A percentile compares a stretch with the other conserved stretches of the same genome.
Conservation (phyloP, 2,329 filamentous ascomycete genomes). For the Massarina eburnea region DNA sequence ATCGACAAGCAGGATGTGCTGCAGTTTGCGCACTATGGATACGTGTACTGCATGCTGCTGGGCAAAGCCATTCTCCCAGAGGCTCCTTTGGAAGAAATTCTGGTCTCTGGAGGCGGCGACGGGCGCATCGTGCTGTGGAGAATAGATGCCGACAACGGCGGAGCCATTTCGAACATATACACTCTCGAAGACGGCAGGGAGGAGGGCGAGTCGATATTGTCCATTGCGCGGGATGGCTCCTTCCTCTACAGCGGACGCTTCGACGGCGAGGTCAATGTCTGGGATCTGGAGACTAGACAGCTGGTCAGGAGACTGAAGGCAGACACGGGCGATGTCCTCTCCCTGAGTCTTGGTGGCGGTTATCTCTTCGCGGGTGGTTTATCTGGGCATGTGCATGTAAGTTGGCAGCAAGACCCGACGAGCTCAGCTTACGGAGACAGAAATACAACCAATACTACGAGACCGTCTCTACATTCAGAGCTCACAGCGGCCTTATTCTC, state of each 20-base stretch:
- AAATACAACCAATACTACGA: slow-evolving; percentile 83
- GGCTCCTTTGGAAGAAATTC: slow-evolving; percentile 70
- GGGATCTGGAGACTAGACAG: slow-evolving; percentile 94
- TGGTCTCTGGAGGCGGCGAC: slow-evolving; percentile 91
- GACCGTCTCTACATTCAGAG: slow-evolving; percentile 74
- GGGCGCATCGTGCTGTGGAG: slow-evolving; percentile 95
- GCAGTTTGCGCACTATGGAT: slow-evolving; percentile 92
- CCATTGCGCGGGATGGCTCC: slow-evolving; percentile 82
- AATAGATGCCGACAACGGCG: slow-evolving; percentile 61
- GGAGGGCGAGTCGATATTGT: slow-evolving; percentile 67
- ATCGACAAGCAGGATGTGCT: slow-evolving; percentile 78
- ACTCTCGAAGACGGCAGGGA: slow-evolving; percentile 61
- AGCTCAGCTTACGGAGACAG: slow-evolving; percentile 40
- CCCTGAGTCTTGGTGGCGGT: slow-evolving; percentile 81
- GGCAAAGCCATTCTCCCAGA: slow-evolving; percentile 72
- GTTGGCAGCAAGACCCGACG: slow-evolving; percentile 22
- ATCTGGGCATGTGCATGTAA: slow-evolving; percentile 81
- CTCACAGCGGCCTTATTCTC: slow-evolving; percentile 84
- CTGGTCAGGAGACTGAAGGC: slow-evolving; percentile 83
- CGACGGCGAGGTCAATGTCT: slow-evolving; percentile 86
- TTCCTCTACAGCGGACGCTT: slow-evolving; percentile 91
- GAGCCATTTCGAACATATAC: slow-evolving; percentile 70
- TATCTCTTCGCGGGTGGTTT: slow-evolving; percentile 86
- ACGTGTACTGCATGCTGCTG: slow-evolving; percentile 94
- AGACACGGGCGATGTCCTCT: slow-evolving; percentile 80